Conservation (phyloP, 2,329 filamentous ascomycete species). For the Penicillium brevicompactum region DNA sequence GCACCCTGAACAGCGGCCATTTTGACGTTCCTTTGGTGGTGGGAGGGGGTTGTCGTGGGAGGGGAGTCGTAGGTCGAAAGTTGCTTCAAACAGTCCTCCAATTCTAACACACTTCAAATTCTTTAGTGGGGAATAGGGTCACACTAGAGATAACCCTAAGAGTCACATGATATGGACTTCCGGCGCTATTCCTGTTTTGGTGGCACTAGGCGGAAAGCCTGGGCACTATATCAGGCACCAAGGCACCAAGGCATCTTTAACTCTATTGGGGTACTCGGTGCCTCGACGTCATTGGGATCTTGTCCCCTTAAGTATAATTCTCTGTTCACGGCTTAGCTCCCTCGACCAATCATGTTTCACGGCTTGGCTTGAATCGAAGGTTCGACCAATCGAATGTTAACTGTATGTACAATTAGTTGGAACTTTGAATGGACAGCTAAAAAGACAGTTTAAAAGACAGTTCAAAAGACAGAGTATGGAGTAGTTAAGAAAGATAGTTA, state of each 20-base stretch:
- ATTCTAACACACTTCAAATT: slow-evolving; percentile 33
- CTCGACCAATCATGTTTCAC: too few species aligned
- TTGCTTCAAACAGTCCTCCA: slow-evolving; percentile 24
- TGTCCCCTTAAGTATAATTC: too few species aligned
- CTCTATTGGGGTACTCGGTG: neutral
- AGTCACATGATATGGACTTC: neutral
- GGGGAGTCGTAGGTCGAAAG: slow-evolving; percentile 36
- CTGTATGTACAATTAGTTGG: too few species aligned
- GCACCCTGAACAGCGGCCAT: slow-evolving; percentile 55
- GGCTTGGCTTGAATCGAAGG: too few species aligned
- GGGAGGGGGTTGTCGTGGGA: slow-evolving; percentile 38
- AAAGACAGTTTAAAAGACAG: too few species aligned
- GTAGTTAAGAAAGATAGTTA: too few species aligned
- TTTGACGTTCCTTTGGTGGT: slow-evolving; percentile 41
- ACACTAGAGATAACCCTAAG: neutral
- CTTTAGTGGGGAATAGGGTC: slow-evolving; percentile 44
- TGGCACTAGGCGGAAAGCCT: neutral
- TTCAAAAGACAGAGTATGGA: too few species aligned
- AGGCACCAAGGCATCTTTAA: slow-evolving; percentile 3
- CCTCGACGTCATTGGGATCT: neutral
- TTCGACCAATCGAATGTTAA: too few species aligned
- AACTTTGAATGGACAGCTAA: too few species aligned
- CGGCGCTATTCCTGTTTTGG: slow-evolving; percentile 25
- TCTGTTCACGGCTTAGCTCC: too few species aligned
- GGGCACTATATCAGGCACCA: slow-evolving; percentile 1